Conservation (phyloP, 495 filamentous ascomycete genomes). For the Aspergillus funiculosus region DNA sequence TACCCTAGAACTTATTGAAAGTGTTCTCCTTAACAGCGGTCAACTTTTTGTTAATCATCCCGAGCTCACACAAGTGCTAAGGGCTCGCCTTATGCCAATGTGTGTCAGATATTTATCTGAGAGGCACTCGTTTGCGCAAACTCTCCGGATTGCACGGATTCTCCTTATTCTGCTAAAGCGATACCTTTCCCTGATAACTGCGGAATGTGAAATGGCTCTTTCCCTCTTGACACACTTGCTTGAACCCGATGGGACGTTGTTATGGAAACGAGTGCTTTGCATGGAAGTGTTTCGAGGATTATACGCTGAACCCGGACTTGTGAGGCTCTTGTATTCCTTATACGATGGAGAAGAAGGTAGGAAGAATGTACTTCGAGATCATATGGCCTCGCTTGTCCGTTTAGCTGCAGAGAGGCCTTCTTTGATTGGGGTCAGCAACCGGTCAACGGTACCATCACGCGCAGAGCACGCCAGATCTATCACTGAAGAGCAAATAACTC, state of each 20-base stretch:
- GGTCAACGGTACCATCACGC: slow-evolving; percentile 68
- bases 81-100: slow-evolving; percentile 76
- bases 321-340: slow-evolving; percentile 72
- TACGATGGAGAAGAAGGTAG: slow-evolving; percentile 70
- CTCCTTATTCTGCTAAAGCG: slow-evolving; percentile 71
- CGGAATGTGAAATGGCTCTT: slow-evolving; percentile 80
- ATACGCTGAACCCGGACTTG: slow-evolving; percentile 68
- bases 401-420: slow-evolving; percentile 84
- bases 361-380: slow-evolving; percentile 70
- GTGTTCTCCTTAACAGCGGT: slow-evolving; percentile 76
- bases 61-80: slow-evolving; percentile 74
- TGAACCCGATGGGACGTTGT: slow-evolving; percentile 68
- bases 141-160: slow-evolving; percentile 74
- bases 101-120: slow-evolving; percentile 73
- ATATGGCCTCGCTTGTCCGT: slow-evolving; percentile 78
- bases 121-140: slow-evolving; percentile 71
- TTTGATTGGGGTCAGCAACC: slow-evolving; percentile 78
- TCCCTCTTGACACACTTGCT: slow-evolving; percentile 81
- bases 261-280: slow-evolving; percentile 82
- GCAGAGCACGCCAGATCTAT: slow-evolving; percentile 38
- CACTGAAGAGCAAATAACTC: slow-evolving; percentile 70
- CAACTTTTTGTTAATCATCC: slow-evolving; percentile 69
- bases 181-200: slow-evolving; percentile 64
- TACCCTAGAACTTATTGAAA: slow-evolving; percentile 86
- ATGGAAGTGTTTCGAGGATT: slow-evolving; percentile 87